Evolutionary conservation across 768 basidiomycete species (phyloP), one percentile per base, ranked within the genome.

Genomic region (Russula foetens): DNA sequence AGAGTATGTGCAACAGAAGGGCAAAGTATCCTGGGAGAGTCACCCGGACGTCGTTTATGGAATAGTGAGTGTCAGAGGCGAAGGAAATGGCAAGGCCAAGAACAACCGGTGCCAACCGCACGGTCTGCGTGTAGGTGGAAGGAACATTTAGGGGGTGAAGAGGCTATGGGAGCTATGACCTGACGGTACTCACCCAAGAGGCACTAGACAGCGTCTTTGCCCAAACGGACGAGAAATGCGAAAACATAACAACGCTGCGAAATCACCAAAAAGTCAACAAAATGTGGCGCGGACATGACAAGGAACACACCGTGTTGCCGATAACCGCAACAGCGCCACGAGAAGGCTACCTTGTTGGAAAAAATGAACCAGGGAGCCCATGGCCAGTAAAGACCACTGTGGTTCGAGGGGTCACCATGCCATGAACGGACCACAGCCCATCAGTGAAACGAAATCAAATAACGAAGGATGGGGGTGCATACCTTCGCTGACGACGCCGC

Each of bases 341-440:
- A 88, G 81, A 43, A 91, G 72, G 51, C 82, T 80, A 6, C 80
- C 82, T 59, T 86, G 82, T 66, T 87, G 85, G 23, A 91, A 73
- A 63, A 90, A 85, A 58, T 85, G 74, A 62, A 87, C 69, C 48
- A 88, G 68, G 0, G 88, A 87, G 17, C 85, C 80, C 68, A 83
- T 80, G 4, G 80, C 86, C 7, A 90, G 71, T 19, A 83, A 83
- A 15, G 87, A 79, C 85, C 86, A 90, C 90, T 54, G 28, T 91
- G 23, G 21, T 17, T 12, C 9, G 17, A 23, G 53, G 41, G 58
- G 53, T 70, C 29, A 24, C n/a, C 56, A 66, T 62, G 14, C 29
- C 7, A 46, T 46, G 39, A 53, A 43, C 19, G 28, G 12, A 29
- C 14, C 15, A 23, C 29, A 31, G n/a, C 17, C 4, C 29, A 23